phyloP scores from a whole-genome alignment of 1,284 basidiomycete species.

The Cryptococcus sp. region DNA sequence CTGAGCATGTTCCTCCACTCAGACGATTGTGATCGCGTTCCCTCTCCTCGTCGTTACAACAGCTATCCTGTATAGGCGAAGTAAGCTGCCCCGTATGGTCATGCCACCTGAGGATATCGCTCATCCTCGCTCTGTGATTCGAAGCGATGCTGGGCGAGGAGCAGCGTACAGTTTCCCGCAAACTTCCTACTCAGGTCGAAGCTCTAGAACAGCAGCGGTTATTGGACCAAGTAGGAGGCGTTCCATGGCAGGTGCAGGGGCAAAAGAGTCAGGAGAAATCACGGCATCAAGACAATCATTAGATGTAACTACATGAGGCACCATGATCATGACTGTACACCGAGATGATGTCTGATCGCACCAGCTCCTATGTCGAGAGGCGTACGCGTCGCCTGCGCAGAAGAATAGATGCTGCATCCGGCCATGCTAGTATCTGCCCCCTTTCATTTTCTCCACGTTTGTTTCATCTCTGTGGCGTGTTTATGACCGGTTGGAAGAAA shows the following conservation, averaged over 20 bases:
- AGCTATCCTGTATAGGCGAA: conserved; percentile 45
- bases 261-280: conserved; percentile 2
- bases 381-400: background rate
- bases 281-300: background rate
- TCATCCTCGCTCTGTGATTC: background rate
- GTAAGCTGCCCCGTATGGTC: conserved; percentile 23
- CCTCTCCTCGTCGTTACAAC: conserved; percentile 45
- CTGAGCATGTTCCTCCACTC: background rate
- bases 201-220: conserved; percentile 16
- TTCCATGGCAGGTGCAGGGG: conserved; percentile 32
- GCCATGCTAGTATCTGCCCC: background rate
- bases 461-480: background rate
- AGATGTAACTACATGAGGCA: background rate
- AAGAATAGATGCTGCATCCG: too few species aligned
- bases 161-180: conserved; percentile 36
- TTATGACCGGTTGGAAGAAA: conserved; percentile 49
- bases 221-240: conserved; percentile 26
- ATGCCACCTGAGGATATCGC: background rate
- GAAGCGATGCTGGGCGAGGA: conserved; percentile 44
- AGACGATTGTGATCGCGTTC: conserved; percentile 48
- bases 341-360: background rate
- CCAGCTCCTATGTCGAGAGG: background rate
- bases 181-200: conserved; percentile 16
- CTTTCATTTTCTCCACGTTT: background rate
- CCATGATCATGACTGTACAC: background rate